A percentile compares a stretch with the other conserved stretches of the same genome.
Conservation (phyloP, 164 flowering plant genomes). For the Magnolia changhungtana region DNA sequence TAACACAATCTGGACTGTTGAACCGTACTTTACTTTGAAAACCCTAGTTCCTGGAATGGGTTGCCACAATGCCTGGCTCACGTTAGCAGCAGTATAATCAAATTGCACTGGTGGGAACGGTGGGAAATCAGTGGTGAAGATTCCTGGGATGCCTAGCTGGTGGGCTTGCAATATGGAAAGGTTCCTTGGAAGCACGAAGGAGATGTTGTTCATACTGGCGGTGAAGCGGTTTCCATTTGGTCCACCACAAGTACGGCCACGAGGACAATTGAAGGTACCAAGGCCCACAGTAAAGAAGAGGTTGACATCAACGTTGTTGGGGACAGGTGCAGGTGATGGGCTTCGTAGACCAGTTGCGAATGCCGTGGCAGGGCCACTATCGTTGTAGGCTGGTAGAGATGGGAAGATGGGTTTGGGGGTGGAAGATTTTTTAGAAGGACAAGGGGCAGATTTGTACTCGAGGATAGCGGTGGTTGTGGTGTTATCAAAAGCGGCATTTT, state of each 20-base stretch:
- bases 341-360: slow-evolving; percentile 41
- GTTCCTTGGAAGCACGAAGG: slow-evolving; percentile 65
- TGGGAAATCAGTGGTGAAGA: slow-evolving; percentile 73
- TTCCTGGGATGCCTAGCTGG: slow-evolving; percentile 46
- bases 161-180: slow-evolving; percentile 71
- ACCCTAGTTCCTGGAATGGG: slow-evolving; percentile 54
- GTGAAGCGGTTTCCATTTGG: slow-evolving; percentile 87
- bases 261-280: slow-evolving; percentile 63
- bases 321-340: slow-evolving; percentile 35
- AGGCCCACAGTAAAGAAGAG: slow-evolving; percentile 75
- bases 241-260: slow-evolving; percentile 63
- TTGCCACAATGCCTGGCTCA: slow-evolving; percentile 62
- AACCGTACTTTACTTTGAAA: slow-evolving; percentile 55
- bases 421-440: slow-evolving; percentile 11
- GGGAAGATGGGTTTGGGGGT: slow-evolving; percentile 56
- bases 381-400: slow-evolving; percentile 62
- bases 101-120: slow-evolving; percentile 55
- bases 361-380: slow-evolving; percentile 54
- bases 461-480: slow-evolving; percentile 89
- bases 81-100: slow-evolving; percentile 70
- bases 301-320: slow-evolving; percentile 45
- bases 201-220: slow-evolving; percentile 88
- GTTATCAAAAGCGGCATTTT: slow-evolving; percentile 69
- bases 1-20: slow-evolving; percentile 60
- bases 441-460: slow-evolving; percentile 44